A percentile compares a stretch with the other conserved stretches of the same genome.
These are phyloP conservation scores for Inga leiocalycina DNA, from an alignment of 306 rosid species.

Conservation along the genomic window DNA sequence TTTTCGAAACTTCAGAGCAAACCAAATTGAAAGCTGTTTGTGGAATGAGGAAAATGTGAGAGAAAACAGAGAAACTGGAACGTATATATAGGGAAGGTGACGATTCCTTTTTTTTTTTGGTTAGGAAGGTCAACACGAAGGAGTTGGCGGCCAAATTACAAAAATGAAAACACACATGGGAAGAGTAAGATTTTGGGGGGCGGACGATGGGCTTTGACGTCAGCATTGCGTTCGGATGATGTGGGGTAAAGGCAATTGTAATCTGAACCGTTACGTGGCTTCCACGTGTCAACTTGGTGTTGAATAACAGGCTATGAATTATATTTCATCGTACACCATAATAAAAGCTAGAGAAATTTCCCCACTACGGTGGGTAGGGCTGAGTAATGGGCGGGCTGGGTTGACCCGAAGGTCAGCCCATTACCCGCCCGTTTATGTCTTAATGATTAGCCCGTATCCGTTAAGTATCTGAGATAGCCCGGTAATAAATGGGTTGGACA, in stretches of 20 bases:
- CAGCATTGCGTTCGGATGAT: constrained; percentile 65
- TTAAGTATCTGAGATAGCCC: no score
- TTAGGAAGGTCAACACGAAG: constrained; percentile 49
- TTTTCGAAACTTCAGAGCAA: neutral
- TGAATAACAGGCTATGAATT: neutral
- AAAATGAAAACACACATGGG: neutral
- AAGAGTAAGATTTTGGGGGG: constrained; percentile 34
- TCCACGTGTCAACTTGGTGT: constrained; percentile 6
- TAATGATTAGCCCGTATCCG: no score
- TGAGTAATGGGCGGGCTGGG: no score
- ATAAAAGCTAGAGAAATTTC: no score
- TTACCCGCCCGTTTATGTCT: no score
- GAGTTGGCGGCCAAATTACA: neutral
- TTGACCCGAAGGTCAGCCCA: no score
- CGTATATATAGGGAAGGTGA: constrained; percentile 24
- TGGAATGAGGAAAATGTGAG: neutral
- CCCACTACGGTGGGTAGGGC: no score
- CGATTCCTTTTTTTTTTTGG: neutral
- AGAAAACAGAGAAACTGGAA: constrained; percentile 29
- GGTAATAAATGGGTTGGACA: no score
- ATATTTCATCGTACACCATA: neutral
- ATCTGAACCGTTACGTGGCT: neutral
- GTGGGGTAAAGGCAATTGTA: constrained; percentile 18
- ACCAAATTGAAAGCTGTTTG: neutral
- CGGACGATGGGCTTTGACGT: constrained; percentile 45